Base-by-base conservation (phyloP, 306 rosid genomes). In the Canavalia gladiata region DNA sequence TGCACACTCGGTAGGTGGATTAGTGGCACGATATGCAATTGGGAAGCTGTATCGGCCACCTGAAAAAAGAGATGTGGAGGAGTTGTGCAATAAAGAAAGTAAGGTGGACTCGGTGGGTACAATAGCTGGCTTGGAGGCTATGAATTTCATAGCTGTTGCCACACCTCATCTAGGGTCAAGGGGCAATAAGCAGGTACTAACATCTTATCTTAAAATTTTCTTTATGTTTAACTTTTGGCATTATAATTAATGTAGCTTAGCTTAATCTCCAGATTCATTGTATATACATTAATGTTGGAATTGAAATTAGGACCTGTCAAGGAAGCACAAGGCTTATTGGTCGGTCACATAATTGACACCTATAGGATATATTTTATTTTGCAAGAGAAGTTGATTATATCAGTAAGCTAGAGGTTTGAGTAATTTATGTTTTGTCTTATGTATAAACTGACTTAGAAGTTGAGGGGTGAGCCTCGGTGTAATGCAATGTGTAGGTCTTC, bases 141-240 rank as follows among this genome's bases (percentile, higher is more conserved):
- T 92, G 84, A 93, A 96, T 85, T 93, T 96, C 83, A 84, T 96
- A 30, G 91, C 98, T 58, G 94, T 91, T 78, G 99, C 99, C 76
- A 93, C 99, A 56, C 99, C 99, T 59, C 99, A 96, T 84, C 91
- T 96, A 68, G 98, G 99, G 50, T 96, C 99, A 39, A 96, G 99
- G 91, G 98, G 98, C 70, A 87, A 96, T 81, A 93, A 90, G 86
- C 99, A 96, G 98, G 99, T 96, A 82, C 34, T 4, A 2, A 10
- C 72, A 46, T 37, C 10, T 64, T 30, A 70, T 68, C 59, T 46
- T 81, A 67, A 75, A 51, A 56, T 68, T 81, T 85, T 41, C 37
- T 55, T 75, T 33, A 29, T 68, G 50, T 65, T 79, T 31, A 18
- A 18, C 41, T 77, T 1, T 78, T 67, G 75, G 37, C 1, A 12